Evolutionary conservation across 2,329 filamentous ascomycete genomes (phyloP).

Genomic region (Xylariaceae sp.): DNA sequence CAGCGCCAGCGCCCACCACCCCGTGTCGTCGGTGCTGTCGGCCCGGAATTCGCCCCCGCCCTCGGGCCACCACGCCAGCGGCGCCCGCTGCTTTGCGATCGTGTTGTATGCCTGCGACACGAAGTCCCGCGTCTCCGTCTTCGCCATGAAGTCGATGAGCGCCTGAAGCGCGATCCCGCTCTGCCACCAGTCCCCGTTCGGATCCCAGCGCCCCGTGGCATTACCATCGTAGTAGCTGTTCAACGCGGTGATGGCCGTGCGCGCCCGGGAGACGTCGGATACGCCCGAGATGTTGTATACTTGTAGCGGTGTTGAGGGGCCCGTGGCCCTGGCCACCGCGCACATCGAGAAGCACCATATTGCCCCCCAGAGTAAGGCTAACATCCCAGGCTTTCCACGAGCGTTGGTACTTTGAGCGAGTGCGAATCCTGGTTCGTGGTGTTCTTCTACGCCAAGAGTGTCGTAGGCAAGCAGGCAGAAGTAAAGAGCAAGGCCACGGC

Average conservation of each 20-base stretch:
- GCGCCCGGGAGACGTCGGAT: conserved; percentile 7
- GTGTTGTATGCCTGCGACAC: conserved; percentile 35
- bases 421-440: not conserved
- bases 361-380: conserved; percentile 1
- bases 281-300: not conserved
- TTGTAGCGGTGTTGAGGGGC: not conserved
- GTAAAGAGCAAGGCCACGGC: not conserved
- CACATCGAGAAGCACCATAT: conserved; percentile 9
- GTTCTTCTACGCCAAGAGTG: not conserved
- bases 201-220: conserved; percentile 40
- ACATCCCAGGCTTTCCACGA: conserved; percentile 8
- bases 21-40: conserved; percentile 48
- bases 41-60: conserved; percentile 44
- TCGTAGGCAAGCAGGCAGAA: not conserved
- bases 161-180: conserved; percentile 41
- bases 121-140: conserved; percentile 36
- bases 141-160: conserved; percentile 41
- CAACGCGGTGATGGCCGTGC: conserved; percentile 38
- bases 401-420: not conserved
- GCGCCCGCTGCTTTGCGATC: conserved; percentile 38
- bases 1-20: conserved; percentile 57
- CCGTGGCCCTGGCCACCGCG: not conserved
- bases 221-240: conserved; percentile 41
- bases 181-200: conserved; percentile 43
- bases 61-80: conserved; percentile 41